A percentile compares a stretch with the other conserved stretches of the same genome.
Evolutionary conservation across 2,329 filamentous ascomycete genomes (phyloP).

Genomic region (Elsinoe ampelina): DNA sequence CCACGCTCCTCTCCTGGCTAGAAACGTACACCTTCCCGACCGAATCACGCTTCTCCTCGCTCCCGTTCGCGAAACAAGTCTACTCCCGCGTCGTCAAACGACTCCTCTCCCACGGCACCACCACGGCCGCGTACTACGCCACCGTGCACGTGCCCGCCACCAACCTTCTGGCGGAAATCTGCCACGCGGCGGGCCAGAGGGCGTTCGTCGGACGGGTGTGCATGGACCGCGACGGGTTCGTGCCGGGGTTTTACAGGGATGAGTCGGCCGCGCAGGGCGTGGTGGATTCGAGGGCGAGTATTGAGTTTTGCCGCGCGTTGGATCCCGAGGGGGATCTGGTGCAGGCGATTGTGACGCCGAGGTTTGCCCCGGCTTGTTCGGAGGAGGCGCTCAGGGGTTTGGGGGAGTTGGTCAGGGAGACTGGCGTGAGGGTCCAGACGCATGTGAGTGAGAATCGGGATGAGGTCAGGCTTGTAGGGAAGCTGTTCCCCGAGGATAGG

Average conservation of each 20-base stretch:
- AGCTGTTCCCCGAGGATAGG: conserved; percentile 55
- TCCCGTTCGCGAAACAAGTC: conserved; percentile 55
- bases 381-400: conserved; percentile 50
- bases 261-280: conserved; percentile 54
- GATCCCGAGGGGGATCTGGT: conserved; percentile 60
- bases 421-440: conserved; percentile 66
- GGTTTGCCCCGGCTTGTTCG: conserved; percentile 51
- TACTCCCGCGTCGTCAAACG: conserved; percentile 71
- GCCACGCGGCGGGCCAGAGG: conserved; percentile 68
- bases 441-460: conserved; percentile 76
- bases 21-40: conserved; percentile 91
- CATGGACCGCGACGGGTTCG: conserved; percentile 63
- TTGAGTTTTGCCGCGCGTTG: conserved; percentile 52
- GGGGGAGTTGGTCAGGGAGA: conserved; percentile 54
- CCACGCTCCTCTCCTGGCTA: conserved; percentile 87
- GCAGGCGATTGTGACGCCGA: conserved; percentile 67
- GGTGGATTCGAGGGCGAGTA: conserved; percentile 33
- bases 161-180: conserved; percentile 82
- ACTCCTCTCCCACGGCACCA: conserved; percentile 83
- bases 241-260: conserved; percentile 74
- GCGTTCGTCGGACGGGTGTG: conserved; percentile 90
- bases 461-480: conserved; percentile 62
- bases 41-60: conserved; percentile 63
- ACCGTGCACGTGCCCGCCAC: conserved; percentile 80
- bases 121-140: conserved; percentile 88